These are phyloP conservation scores for Bremia lactucae DNA, from an alignment of 352 stramenopile species.

Conservation along the genomic window DNA sequence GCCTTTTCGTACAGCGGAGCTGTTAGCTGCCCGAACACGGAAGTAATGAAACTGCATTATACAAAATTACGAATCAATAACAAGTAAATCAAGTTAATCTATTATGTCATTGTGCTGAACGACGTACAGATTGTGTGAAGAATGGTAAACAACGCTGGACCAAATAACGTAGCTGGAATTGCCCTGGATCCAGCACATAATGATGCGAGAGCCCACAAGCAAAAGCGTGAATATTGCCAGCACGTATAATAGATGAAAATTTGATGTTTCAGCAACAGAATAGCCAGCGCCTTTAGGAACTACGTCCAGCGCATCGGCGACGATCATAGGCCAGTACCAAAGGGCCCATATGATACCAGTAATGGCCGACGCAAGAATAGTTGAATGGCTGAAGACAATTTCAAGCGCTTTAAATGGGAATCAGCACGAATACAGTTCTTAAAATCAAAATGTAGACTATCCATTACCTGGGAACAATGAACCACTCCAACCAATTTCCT, in stretches of 20 bases:
- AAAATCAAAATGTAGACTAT: neutral
- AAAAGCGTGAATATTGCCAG: constrained; percentile 69
- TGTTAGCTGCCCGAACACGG: constrained; percentile 80
- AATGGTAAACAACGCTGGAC: constrained; percentile 80
- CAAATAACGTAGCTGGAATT: constrained; percentile 84
- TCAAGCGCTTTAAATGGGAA: constrained; percentile 50
- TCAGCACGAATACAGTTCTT: neutral
- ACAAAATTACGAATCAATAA: neutral
- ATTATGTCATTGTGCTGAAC: neutral
- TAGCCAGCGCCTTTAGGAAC: constrained; percentile 69
- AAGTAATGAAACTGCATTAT: constrained; percentile 69
- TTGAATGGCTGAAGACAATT: constrained; percentile 82
- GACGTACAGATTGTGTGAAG: constrained; percentile 80
- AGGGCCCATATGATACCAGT: constrained; percentile 77
- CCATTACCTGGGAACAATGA: constrained; percentile 73
- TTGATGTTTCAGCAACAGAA: constrained; percentile 56
- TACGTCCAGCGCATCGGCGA: constrained; percentile 68
- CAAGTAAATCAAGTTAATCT: too few species aligned
- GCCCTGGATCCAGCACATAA: constrained; percentile 87
- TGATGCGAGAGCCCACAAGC: constrained; percentile 75
- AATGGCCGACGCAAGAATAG: constrained; percentile 76
- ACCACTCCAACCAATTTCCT: constrained; percentile 82
- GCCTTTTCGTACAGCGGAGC: constrained; percentile 75
- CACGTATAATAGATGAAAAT: constrained; percentile 76
- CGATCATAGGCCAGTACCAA: constrained; percentile 85